Conservation (phyloP, 1,139 yeast genomes). For the Diutina scorzettiae region DNA sequence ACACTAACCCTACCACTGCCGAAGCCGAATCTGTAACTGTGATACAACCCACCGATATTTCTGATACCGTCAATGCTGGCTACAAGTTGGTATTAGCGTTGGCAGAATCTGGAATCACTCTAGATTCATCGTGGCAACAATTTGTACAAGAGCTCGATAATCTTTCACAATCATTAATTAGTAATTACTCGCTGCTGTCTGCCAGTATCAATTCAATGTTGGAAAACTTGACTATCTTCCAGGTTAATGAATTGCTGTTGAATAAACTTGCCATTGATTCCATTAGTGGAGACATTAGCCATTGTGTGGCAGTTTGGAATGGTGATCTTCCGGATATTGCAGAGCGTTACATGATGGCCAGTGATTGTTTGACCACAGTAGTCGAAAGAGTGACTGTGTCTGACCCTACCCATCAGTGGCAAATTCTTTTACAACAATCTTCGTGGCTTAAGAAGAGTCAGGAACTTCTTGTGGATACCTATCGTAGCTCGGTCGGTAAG, state of each 20-base stretch:
- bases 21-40: neutral
- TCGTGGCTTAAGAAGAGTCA: constrained; percentile 27
- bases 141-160: constrained; percentile 12
- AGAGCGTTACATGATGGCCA: constrained; percentile 27
- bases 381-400: constrained; percentile 16
- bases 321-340: constrained; percentile 15
- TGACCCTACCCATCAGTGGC: constrained; percentile 20
- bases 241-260: constrained; percentile 18
- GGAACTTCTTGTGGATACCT: constrained; percentile 16
- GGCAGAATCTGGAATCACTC: constrained; percentile 1
- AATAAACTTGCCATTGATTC: constrained; percentile 16
- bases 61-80: constrained; percentile 23
- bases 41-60: constrained; percentile 15
- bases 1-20: neutral
- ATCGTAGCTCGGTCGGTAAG: constrained; percentile 13
- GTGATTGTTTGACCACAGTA: constrained; percentile 31
- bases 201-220: constrained; percentile 16
- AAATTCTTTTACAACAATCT: constrained; percentile 25
- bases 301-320: constrained; percentile 18
- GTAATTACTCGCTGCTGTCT: constrained; percentile 15
- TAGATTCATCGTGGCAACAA: constrained; percentile 7
- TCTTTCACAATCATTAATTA: constrained; percentile 14
- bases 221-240: constrained; percentile 14
- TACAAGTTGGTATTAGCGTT: constrained; percentile 22
- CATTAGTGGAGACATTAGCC: constrained; percentile 12